phyloP scores from a whole-genome alignment of 2,329 filamentous ascomycete genomes.

The Xylariaceae sp. region DNA sequence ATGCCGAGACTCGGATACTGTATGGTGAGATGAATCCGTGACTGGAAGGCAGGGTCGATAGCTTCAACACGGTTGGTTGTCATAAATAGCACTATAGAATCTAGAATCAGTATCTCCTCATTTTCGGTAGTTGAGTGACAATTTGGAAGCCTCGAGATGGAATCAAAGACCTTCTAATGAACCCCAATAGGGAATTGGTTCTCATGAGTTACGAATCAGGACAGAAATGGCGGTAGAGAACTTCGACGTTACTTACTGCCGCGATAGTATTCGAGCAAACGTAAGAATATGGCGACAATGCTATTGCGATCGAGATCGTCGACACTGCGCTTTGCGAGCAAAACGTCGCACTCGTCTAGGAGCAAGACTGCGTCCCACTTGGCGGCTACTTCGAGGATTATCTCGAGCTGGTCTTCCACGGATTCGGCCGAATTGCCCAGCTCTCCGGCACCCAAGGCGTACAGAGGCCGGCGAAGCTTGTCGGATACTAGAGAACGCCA shows the following conservation, averaged over 20 bases:
- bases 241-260: slow-evolving; percentile 2
- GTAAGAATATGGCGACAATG: slow-evolving; percentile 31
- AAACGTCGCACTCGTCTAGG: slow-evolving; percentile 38
- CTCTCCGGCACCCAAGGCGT: slow-evolving; percentile 37
- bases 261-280: slow-evolving; percentile 29
- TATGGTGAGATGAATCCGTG: slow-evolving; percentile 29
- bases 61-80: slow-evolving; percentile 29
- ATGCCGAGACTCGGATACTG: slow-evolving; percentile 20
- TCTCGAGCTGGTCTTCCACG: slow-evolving; percentile 29
- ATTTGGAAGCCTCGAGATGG: not conserved
- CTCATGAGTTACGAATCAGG: not conserved
- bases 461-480: slow-evolving; percentile 37
- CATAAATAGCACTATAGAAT: slow-evolving; percentile 21
- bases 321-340: slow-evolving; percentile 39
- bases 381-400: slow-evolving; percentile 44
- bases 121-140: not conserved
- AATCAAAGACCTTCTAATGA: too few species aligned
- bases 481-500: slow-evolving; percentile 36
- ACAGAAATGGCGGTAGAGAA: not conserved
- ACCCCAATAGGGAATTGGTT: not conserved
- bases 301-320: slow-evolving; percentile 27
- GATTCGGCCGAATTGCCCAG: slow-evolving; percentile 32
- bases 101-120: not conserved
- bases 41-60: slow-evolving; percentile 31
- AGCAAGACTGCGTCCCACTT: slow-evolving; percentile 43